phyloP scores from a whole-genome alignment of 78 protist genomes.

The slime mould (Dictyostelium discoideum) region dicty_2.7 NC_007088.5:7091001-7091500 shows the following conservation, averaged over 20 bases:
- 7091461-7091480: constrained; percentile 26
- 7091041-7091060: no score
- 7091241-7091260: constrained; percentile 86
- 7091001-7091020: no score
- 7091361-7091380: constrained; percentile 81
- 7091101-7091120: no score
- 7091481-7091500: constrained; percentile 81
- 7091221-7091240: constrained; percentile 37
- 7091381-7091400: constrained; percentile 92
- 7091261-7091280: constrained; percentile 83
- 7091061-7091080: no score
- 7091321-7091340: constrained; percentile 4
- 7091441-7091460: background rate
- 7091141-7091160: no score
- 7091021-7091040: no score
- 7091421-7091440: constrained; percentile 81
- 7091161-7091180: no score
- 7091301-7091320: constrained; percentile 91
- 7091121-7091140: no score
- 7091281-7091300: constrained; percentile 83
- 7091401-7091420: constrained; percentile 92
- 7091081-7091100: no score
- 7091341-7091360: constrained; percentile 12
- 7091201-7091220: background rate
- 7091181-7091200: no score